phyloP scores from a whole-genome alignment of 139 green algal genomes.

The Chlorella sp. region DNA sequence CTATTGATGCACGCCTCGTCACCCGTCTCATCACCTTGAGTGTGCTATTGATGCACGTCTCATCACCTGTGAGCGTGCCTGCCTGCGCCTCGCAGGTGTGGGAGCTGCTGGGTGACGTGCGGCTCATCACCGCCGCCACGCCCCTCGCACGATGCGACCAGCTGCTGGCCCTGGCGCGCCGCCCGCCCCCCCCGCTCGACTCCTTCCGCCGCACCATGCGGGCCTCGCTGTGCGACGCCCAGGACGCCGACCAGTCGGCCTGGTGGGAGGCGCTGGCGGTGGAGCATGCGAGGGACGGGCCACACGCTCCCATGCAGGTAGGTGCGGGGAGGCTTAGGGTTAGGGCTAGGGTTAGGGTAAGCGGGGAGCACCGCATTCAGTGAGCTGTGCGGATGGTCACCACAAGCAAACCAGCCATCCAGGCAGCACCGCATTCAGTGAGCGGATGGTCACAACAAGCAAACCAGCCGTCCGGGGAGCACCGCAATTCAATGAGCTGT shows the following conservation, averaged over 20 bases:
- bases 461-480: no score
- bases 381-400: no score
- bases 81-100: conserved; percentile 41
- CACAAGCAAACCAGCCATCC: no score
- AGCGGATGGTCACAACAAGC: no score
- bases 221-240: background rate
- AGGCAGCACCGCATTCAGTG: no score
- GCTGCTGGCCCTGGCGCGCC: conserved; percentile 7
- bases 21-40: no score
- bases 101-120: conserved; percentile 44
- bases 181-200: conserved; percentile 13
- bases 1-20: no score
- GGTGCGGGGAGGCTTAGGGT: no score
- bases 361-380: no score
- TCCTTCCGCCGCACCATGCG: conserved; percentile 6
- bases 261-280: conserved; percentile 1
- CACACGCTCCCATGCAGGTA: background rate
- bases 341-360: no score
- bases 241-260: background rate
- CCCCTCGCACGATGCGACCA: conserved; percentile 17
- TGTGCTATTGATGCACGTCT: no score
- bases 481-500: no score
- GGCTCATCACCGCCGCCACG: conserved; percentile 25
- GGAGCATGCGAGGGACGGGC: background rate
- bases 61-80: background rate